Evolutionary conservation across 2,329 filamentous ascomycete species (phyloP).

Genomic region (Cercospora canescens): DNA sequence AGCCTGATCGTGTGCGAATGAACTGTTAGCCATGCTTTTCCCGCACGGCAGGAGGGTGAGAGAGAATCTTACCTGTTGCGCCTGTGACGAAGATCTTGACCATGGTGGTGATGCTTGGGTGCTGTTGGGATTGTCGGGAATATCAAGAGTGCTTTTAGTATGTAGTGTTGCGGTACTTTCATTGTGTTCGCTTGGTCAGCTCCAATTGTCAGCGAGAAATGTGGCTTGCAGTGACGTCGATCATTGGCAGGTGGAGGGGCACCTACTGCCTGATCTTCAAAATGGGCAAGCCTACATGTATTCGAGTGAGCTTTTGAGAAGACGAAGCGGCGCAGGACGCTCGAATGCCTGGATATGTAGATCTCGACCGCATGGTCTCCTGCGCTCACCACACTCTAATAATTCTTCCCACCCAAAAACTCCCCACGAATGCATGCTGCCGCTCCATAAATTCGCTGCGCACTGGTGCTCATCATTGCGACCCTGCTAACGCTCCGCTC

Average conservation of each 20-base stretch:
- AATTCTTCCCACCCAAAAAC: background rate
- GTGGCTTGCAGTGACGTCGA: background rate
- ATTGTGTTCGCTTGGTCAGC: background rate
- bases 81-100: constrained; percentile 29
- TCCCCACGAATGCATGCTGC: no score
- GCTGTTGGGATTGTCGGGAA: no score
- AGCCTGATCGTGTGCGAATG: constrained; percentile 21
- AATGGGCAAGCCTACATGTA: no score
- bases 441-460: no score
- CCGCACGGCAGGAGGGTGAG: background rate
- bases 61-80: constrained; percentile 6
- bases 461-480: background rate
- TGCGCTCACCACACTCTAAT: background rate
- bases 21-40: background rate
- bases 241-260: background rate
- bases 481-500: background rate
- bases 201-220: no score
- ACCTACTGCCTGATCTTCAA: no score
- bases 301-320: background rate
- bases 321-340: background rate
- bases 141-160: no score
- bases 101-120: constrained; percentile 14
- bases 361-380: background rate
- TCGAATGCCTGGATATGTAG: background rate
- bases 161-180: background rate